Conservation (phyloP, 2,329 filamentous ascomycete species). For the Geosmithia flava region DNA sequence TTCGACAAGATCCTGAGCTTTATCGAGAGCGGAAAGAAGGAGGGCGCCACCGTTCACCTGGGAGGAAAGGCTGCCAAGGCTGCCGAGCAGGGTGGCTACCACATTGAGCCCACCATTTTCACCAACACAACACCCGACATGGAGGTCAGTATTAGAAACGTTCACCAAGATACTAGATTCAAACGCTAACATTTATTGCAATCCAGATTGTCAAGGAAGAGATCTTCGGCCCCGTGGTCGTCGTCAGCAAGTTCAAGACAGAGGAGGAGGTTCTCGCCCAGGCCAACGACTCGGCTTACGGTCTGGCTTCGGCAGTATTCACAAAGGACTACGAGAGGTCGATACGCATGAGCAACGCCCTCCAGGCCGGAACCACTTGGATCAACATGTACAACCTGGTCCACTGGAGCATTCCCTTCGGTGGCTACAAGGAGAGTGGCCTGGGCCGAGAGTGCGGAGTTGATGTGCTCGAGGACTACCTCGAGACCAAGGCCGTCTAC, state of each 20-base stretch:
- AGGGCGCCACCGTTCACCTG: constrained; percentile 50
- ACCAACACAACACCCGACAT: constrained; percentile 16
- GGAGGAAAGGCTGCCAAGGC: constrained; percentile 41
- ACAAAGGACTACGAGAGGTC: constrained; percentile 3
- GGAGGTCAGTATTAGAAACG: not conserved
- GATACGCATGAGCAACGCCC: constrained; percentile 3
- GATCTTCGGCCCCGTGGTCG: constrained; percentile 38
- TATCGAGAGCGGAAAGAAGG: constrained; percentile 17
- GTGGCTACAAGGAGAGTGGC: constrained; percentile 4
- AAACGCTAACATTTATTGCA: not conserved
- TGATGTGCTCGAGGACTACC: constrained; percentile 4
- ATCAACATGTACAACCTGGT: constrained; percentile 4
- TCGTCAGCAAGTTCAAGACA: constrained; percentile 31
- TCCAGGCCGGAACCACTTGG: constrained; percentile 4
- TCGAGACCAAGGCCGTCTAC: constrained; percentile 4
- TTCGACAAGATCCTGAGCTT: constrained; percentile 16
- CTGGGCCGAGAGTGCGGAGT: constrained; percentile 3
- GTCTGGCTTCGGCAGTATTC: constrained; percentile 9
- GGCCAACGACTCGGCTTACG: constrained; percentile 37
- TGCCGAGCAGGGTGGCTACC: constrained; percentile 20
- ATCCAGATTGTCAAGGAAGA: constrained; percentile 30
- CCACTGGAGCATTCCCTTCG: constrained; percentile 3
- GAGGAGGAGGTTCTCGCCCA: constrained; percentile 31
- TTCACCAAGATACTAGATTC: not conserved
- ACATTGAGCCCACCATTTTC: constrained; percentile 25